Base-by-base conservation (phyloP, 176 grass and related monocot genomes). In the Lolium multiflorum region DNA sequence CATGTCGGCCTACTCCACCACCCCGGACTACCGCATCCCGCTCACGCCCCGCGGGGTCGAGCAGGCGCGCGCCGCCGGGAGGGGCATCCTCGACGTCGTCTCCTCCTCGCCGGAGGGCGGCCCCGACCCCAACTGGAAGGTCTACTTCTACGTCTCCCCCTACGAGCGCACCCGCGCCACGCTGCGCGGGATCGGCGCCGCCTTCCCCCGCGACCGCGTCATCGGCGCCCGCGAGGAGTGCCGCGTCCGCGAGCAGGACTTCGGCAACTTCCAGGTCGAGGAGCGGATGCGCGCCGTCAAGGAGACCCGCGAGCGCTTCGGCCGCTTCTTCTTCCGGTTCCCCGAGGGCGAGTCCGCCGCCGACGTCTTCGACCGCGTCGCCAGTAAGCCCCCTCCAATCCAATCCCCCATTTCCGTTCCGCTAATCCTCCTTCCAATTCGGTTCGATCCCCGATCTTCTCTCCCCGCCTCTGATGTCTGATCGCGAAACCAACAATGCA, bases 221-320 rank as follows among this genome's bases (percentile, higher is more conserved):
- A 82, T 99, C 84, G 97, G 97, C 17, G 97, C 74, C 44, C 88
- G 97, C 78, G 97, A 99, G 89, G 97, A 99, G 80, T 99, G 92
- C 90, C 92, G 97, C 77, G 82, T 99, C 80, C 78, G 97, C 44
- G 97, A 99, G 90, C 97, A 99, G 90, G 97, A 99, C 68, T 99
- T 99, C 37, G 97, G 97, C 12, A 99, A 99, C 73, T 99, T 99
- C 87, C 97, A 99, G 90, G 97, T 99, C 28, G 92, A 90, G 81
- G 94, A 99, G 58, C 81, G 97, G 74, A 99, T 99, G 97, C 91
- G 87, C 49, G 87, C 74, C 74, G 69, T 99, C 87, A 99, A 99
- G 90, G 88, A 99, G 84, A 86, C 90, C 0, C 81, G 97, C 25
- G 82, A 96, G 79, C 88, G 90, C 1, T 99, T 93, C 77, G 97